Percentiles rank a stretch among this genome's conserved stretches.
These are phyloP conservation scores for Kazachstania sp. DNA, from an alignment of 1,139 yeast species.

Conservation along the genomic window DNA sequence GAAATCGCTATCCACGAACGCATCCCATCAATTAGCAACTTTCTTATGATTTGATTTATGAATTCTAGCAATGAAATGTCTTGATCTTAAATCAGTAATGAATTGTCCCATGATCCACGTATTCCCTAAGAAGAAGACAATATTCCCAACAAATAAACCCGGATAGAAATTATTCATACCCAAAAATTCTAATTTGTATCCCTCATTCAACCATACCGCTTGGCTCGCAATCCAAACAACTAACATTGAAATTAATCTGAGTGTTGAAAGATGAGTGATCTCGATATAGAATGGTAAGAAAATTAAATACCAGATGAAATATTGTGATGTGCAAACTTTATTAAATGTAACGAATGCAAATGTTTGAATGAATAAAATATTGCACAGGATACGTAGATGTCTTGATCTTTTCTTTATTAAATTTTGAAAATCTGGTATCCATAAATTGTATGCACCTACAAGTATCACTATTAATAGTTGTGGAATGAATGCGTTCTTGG, in stretches of 20 bases:
- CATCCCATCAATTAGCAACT: too few relatives aligned
- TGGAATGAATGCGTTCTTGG: conserved; percentile 68
- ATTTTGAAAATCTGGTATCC: not conserved
- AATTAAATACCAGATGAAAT: conserved; percentile 87
- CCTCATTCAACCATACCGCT: conserved; percentile 69
- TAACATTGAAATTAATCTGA: conserved; percentile 36
- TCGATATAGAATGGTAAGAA: conserved; percentile 66
- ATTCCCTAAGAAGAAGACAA: conserved; percentile 61
- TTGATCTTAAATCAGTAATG: conserved; percentile 25
- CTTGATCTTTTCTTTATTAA: not conserved
- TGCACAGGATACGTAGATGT: conserved; percentile 30
- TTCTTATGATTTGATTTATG: not conserved
- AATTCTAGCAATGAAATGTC: not conserved
- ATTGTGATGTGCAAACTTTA: conserved; percentile 90
- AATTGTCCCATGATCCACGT: conserved; percentile 55
- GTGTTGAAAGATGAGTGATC: conserved; percentile 23
- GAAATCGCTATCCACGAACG: too few relatives aligned
- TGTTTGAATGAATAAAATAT: conserved; percentile 75
- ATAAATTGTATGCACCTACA: conserved; percentile 9
- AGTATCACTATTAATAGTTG: conserved; percentile 46
- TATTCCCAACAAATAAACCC: conserved; percentile 50
- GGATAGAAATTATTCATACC: conserved; percentile 62
- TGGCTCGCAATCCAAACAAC: conserved; percentile 64
- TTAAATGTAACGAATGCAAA: conserved; percentile 84
- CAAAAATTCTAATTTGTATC: conserved; percentile 71